phyloP scores from a whole-genome alignment of 2,329 filamentous ascomycete species.

The Leptographium lundbergii region DNA sequence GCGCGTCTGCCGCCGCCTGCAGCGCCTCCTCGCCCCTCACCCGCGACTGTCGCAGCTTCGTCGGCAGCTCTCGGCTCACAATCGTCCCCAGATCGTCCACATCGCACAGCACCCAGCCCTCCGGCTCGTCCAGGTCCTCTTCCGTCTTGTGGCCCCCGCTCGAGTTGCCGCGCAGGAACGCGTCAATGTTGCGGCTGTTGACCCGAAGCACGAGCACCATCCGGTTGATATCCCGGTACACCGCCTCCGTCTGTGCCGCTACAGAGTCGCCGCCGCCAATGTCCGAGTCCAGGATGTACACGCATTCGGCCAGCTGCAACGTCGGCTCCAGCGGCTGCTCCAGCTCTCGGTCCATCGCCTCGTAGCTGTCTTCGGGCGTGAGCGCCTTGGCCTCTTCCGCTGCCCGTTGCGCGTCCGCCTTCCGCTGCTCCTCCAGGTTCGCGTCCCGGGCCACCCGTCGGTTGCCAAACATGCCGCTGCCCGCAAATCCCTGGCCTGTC shows the following conservation, averaged over 20 bases:
- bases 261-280: conserved; percentile 43
- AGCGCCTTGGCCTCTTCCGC: conserved; percentile 45
- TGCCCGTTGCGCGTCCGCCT: conserved; percentile 39
- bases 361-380: conserved; percentile 57
- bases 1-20: conserved; percentile 52
- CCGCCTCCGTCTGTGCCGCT: conserved; percentile 49
- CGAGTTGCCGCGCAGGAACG: conserved; percentile 55
- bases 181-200: conserved; percentile 57
- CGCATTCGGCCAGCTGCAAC: conserved; percentile 52
- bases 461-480: conserved; percentile 14
- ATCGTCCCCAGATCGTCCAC: conserved; percentile 55
- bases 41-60: conserved; percentile 52
- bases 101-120: conserved; percentile 66
- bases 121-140: conserved; percentile 54
- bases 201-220: conserved; percentile 92
- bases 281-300: conserved; percentile 33
- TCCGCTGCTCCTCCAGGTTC: conserved; percentile 37
- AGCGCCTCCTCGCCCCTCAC: conserved; percentile 58
- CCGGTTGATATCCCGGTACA: conserved; percentile 73
- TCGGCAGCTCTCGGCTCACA: conserved; percentile 50
- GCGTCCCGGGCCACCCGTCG: conserved; percentile 31
- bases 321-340: conserved; percentile 48
- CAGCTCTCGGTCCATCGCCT: conserved; percentile 47
- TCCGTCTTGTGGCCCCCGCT: conserved; percentile 33
- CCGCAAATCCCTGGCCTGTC: not conserved